Base-by-base conservation (phyloP, 306 rosid genomes). In the Vachellia collinsii region DNA sequence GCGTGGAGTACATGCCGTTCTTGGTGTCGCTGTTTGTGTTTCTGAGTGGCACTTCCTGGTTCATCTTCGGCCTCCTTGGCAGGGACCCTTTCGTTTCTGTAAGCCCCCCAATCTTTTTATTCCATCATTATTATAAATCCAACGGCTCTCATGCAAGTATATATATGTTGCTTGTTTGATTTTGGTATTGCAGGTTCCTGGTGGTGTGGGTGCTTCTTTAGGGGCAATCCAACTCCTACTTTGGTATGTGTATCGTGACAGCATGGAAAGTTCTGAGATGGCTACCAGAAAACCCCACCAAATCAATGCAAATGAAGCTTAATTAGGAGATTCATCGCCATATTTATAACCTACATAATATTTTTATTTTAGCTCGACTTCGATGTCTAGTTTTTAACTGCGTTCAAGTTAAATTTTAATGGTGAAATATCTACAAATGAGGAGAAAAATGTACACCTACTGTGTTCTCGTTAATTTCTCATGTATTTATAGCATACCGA, bases 121-220 rank as follows among this genome's bases (percentile, higher is more conserved):
- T 59, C 36, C 59, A 43, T 9, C 34, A 29, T 29, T 29, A 2
- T 29, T 29, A 29, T 29, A 29, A 29, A 29, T 29, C 34, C 34
- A 29, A 29, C 34, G 34, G 34, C 34, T 29, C 34, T 29, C 34
- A 29, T 29, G 34, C 34, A 29, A 29, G 34, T 29, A 29, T 29
- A 29, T 29, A 29, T 29, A 29, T 29, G n/a, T 59, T 23, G 65
- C 16, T 10, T 25, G 65, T 20, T 23, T 59, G 65, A 37, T 23
- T 59, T 22, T 59, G 37, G 37, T 11, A 11, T 23, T 10, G 37
- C 36, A 59, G 65, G 65, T 59, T 37, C 90, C 91, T 29, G 89
- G 89, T 86, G 94, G 94, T 14, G 70, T 89, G 17, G 94, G 94
- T 1, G 76, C 84, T 67, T 90, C 78, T 1, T 63, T 91, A 4